These are phyloP conservation scores for Capsicum rhomboideum DNA, from an alignment of 257 asterid species.

Conservation along the genomic window DNA sequence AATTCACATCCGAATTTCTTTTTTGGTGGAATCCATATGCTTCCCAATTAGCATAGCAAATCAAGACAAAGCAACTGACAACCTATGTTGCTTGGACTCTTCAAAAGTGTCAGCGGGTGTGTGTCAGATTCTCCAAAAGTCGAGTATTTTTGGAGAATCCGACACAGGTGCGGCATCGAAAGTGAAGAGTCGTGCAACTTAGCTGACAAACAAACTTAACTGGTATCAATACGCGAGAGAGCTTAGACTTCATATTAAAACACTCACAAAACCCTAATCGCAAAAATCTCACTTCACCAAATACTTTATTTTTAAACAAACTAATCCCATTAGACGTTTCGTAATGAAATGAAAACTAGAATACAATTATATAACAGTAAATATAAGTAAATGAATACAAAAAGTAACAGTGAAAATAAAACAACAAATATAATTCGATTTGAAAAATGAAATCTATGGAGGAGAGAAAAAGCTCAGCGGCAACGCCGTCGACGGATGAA, in stretches of 20 bases:
- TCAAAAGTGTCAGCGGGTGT: no score
- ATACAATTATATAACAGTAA: not conserved
- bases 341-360: not conserved
- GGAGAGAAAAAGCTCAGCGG: not conserved
- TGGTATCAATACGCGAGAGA: not conserved
- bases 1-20: not conserved
- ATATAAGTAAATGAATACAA: not conserved
- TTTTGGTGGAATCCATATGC: not conserved
- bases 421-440: not conserved
- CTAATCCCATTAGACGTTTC: not conserved
- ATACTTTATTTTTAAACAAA: not conserved
- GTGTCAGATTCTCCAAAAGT: no score
- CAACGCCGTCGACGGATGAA: not conserved
- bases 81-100: no score
- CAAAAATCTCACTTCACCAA: not conserved
- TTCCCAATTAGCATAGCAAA: not conserved
- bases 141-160: no score
- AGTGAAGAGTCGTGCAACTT: no score
- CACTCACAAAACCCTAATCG: slow-evolving; percentile 13
- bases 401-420: not conserved
- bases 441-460: not conserved
- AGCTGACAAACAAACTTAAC: not conserved
- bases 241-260: not conserved
- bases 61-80: not conserved
- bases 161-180: no score